Conservation (phyloP, 495 filamentous ascomycete genomes). For the Astrocystis sublimbata region DNA sequence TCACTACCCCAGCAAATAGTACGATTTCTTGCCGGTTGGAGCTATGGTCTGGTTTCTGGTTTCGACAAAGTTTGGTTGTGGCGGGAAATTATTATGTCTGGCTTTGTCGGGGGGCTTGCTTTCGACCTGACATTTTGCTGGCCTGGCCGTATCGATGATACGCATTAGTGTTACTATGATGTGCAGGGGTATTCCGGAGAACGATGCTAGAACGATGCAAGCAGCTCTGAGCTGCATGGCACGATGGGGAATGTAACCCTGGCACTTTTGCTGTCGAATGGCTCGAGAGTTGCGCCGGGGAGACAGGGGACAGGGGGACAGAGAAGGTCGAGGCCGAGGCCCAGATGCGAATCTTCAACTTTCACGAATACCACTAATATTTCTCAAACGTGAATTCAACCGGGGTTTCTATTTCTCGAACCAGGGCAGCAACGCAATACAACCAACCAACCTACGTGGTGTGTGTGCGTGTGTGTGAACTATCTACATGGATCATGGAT, state of each 20-base stretch:
- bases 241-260: neutral
- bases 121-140: no score
- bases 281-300: neutral
- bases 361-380: neutral
- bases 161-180: constrained; percentile 13
- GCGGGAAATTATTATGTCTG: no score
- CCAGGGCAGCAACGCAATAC: no score
- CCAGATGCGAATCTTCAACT: constrained; percentile 2
- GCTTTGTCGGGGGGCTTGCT: no score
- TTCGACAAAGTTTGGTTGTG: no score
- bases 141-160: neutral
- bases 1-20: neutral
- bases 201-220: constrained; percentile 4
- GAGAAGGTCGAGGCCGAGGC: no score
- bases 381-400: constrained; percentile 3
- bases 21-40: no score
- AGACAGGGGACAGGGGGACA: no score
- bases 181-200: constrained; percentile 8
- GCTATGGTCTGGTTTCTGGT: no score
- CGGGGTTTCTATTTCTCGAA: no score
- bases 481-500: neutral
- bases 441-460: neutral
- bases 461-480: neutral
- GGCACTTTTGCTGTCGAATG: neutral
- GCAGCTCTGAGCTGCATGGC: constrained; percentile 2